Conservation (phyloP, 371 early-diverging fungal genomes). For the Sporodiniella umbellata region DNA sequence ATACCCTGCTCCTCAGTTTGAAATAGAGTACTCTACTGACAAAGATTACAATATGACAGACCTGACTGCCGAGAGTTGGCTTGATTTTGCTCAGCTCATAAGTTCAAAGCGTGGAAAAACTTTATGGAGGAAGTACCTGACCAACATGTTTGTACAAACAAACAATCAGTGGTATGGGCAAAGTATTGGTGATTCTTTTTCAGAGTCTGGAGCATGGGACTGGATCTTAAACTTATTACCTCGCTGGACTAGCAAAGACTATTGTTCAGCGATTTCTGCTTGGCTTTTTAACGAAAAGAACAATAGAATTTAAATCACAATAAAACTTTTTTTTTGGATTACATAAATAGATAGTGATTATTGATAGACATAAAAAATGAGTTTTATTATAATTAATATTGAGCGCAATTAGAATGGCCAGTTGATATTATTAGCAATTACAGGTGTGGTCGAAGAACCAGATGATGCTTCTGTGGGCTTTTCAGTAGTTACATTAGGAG, state of each 20-base stretch:
- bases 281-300: too few species aligned
- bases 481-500: background rate
- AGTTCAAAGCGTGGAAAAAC: constrained; percentile 9
- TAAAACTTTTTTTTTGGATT: too few species aligned
- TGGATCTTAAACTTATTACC: background rate
- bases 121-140: constrained; percentile 17
- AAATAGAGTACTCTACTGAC: constrained; percentile 51
- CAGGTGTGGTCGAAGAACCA: background rate
- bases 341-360: too few species aligned
- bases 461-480: background rate
- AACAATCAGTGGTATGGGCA: constrained; percentile 26
- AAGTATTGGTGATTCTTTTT: constrained; percentile 2
- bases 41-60: constrained; percentile 59
- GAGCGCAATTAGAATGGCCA: background rate
- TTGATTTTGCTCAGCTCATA: constrained; percentile 33
- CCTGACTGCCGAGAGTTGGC: constrained; percentile 44
- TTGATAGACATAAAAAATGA: too few species aligned
- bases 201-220: constrained; percentile 4
- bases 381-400: too few species aligned
- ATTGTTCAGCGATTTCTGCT: too few species aligned
- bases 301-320: too few species aligned
- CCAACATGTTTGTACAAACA: constrained; percentile 26
- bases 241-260: too few species aligned
- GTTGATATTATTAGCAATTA: background rate
- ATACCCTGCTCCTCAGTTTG: constrained; percentile 25